These are phyloP conservation scores for Mycogone perniciosa DNA, from an alignment of 2,329 filamentous ascomycete species.

Conservation along the genomic window DNA sequence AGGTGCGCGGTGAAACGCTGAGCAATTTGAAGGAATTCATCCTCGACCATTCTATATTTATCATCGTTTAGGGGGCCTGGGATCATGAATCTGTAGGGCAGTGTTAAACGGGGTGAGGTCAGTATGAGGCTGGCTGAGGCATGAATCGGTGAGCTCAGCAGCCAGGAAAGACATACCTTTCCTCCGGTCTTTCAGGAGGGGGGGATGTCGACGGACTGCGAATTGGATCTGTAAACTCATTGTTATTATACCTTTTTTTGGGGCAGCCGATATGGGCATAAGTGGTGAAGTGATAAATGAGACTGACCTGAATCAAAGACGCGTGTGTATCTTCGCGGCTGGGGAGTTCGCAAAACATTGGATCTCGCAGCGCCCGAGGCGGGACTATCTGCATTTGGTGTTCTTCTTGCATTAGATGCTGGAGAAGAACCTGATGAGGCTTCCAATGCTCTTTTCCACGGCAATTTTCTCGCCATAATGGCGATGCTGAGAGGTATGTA, in stretches of 20 bases:
- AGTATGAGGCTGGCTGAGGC: too few species aligned
- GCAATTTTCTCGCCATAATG: slow-evolving; percentile 1
- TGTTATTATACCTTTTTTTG: neutral
- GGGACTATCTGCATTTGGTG: slow-evolving; percentile 12
- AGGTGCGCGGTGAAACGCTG: slow-evolving; percentile 67
- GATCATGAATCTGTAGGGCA: slow-evolving; percentile 50
- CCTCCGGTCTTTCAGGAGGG: slow-evolving; percentile 39
- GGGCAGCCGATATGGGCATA: neutral
- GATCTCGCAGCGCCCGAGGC: neutral
- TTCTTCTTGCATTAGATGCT: neutral
- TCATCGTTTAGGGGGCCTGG: slow-evolving; percentile 63
- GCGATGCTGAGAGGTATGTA: neutral
- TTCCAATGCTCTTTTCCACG: neutral
- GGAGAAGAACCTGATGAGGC: slow-evolving; percentile 1
- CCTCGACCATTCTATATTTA: slow-evolving; percentile 74
- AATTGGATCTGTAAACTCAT: slow-evolving; percentile 13
- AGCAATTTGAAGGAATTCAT: slow-evolving; percentile 65
- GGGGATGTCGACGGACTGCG: slow-evolving; percentile 45
- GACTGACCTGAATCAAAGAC: slow-evolving; percentile 18
- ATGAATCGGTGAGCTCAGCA: neutral
- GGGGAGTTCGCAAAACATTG: slow-evolving; percentile 8
- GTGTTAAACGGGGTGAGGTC: too few species aligned
- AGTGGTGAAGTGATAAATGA: neutral
- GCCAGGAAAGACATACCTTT: slow-evolving; percentile 31
- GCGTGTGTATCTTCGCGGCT: slow-evolving; percentile 15